These are phyloP conservation scores for Penicillium lividum DNA, from an alignment of 495 filamentous ascomycete genomes.

Conservation along the genomic window DNA sequence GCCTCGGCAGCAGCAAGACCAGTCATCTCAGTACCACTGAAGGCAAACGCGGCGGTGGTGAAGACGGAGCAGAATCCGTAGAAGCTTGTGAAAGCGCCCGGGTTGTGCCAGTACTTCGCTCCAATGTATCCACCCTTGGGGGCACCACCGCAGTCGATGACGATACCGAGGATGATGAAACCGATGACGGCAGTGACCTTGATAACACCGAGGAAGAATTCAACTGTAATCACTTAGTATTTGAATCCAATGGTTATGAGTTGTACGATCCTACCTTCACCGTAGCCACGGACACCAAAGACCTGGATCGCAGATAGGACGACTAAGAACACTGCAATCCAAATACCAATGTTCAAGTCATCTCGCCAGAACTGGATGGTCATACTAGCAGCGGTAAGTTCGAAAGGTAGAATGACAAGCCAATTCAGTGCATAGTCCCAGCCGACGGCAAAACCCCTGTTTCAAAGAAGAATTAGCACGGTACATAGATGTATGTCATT, in stretches of 20 bases:
- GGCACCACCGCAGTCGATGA: constrained; percentile 69
- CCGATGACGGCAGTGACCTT: constrained; percentile 61
- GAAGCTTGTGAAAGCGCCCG: constrained; percentile 71
- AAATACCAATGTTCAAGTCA: constrained; percentile 56
- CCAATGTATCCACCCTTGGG: constrained; percentile 58
- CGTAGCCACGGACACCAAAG: constrained; percentile 68
- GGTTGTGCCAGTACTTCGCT: constrained; percentile 63
- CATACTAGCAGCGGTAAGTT: constrained; percentile 76
- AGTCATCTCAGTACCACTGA: constrained; percentile 70
- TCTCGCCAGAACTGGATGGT: constrained; percentile 74
- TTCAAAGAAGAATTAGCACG: neutral
- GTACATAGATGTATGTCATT: neutral
- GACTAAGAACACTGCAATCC: constrained; percentile 65
- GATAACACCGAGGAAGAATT: constrained; percentile 47
- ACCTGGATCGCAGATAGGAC: constrained; percentile 41
- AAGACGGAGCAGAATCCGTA: constrained; percentile 72
- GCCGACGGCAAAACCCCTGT: constrained; percentile 50
- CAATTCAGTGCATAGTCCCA: constrained; percentile 75
- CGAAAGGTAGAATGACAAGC: constrained; percentile 59
- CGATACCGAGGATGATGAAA: constrained; percentile 72
- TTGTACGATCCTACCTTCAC: constrained; percentile 54
- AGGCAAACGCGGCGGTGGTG: constrained; percentile 73
- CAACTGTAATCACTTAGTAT: constrained; percentile 23
- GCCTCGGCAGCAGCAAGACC: constrained; percentile 74
- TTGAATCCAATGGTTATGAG: neutral